Percentiles rank a stretch among this genome's conserved stretches.
phyloP scores from a whole-genome alignment of 108 stramenopile species.

The Nitzschia inconspicua region DNA sequence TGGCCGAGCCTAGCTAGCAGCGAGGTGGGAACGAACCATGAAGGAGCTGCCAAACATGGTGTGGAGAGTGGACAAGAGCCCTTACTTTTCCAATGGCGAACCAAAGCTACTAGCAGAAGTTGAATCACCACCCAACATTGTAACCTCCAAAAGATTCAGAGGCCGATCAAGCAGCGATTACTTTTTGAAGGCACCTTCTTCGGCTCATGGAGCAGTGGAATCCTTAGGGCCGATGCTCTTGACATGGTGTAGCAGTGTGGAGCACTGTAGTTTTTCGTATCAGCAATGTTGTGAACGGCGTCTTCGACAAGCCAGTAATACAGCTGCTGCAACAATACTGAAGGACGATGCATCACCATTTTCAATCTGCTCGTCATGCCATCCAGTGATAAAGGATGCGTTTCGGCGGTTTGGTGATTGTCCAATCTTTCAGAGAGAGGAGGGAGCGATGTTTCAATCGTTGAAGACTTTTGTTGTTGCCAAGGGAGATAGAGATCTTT shows the following conservation, averaged over 20 bases:
- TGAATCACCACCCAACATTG: too few relatives aligned
- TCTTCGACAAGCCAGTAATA: background rate
- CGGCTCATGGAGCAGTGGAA: constrained; percentile 11
- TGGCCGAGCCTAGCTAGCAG: too few relatives aligned
- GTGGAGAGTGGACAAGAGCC: too few relatives aligned
- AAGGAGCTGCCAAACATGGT: too few relatives aligned
- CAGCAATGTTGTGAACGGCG: background rate
- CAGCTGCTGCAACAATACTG: background rate
- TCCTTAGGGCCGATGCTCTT: constrained; percentile 21
- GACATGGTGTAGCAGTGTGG: constrained; percentile 16
- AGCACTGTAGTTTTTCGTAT: background rate
- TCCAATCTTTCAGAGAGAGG: background rate
- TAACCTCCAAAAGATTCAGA: background rate
- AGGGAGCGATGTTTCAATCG: background rate
- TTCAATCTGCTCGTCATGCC: background rate
- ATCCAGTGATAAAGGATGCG: background rate
- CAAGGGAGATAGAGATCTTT: background rate
- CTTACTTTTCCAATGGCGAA: too few relatives aligned
- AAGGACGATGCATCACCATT: too few relatives aligned
- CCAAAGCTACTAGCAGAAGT: too few relatives aligned
- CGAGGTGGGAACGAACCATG: too few relatives aligned
- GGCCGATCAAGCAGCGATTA: background rate
- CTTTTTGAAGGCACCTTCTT: constrained; percentile 18
- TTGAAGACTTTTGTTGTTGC: background rate
- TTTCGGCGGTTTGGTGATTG: constrained; percentile 2